phyloP scores from a whole-genome alignment of 768 basidiomycete genomes.

The Russula vinacea region DNA sequence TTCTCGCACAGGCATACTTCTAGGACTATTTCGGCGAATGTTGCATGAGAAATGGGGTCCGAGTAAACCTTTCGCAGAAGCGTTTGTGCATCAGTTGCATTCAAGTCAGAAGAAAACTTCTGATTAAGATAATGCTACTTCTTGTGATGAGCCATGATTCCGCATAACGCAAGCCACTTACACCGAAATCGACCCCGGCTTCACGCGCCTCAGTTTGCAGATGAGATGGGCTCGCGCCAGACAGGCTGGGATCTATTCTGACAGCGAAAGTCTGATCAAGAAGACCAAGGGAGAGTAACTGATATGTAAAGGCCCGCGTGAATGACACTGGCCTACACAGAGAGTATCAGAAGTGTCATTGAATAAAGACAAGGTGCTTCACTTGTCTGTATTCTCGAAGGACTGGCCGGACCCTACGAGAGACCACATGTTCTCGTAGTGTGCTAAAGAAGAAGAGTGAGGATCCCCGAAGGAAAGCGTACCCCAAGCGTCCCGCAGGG shows the following conservation, averaged over 20 bases:
- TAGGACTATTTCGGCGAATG: slow-evolving; percentile 56
- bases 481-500: slow-evolving; percentile 28
- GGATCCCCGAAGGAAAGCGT: slow-evolving; percentile 20
- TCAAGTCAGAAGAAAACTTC: slow-evolving; percentile 40
- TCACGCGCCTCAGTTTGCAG: slow-evolving; percentile 61
- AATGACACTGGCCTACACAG: slow-evolving; percentile 23
- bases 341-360: background rate
- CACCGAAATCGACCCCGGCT: slow-evolving; percentile 55
- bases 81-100: slow-evolving; percentile 12
- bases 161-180: slow-evolving; percentile 34
- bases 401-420: slow-evolving; percentile 17
- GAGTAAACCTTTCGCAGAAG: slow-evolving; percentile 26
- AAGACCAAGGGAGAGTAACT: slow-evolving; percentile 51
- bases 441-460: slow-evolving; percentile 15
- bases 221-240: slow-evolving; percentile 47
- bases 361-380: background rate
- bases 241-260: slow-evolving; percentile 50
- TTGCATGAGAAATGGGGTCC: slow-evolving; percentile 39
- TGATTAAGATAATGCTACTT: slow-evolving; percentile 55
- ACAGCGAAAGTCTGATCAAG: slow-evolving; percentile 52
- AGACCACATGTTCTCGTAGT: slow-evolving; percentile 27
- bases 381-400: slow-evolving; percentile 25
- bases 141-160: slow-evolving; percentile 25
- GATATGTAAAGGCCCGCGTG: slow-evolving; percentile 52
- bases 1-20: slow-evolving; percentile 45